These are phyloP conservation scores for Didymella glomerata DNA, from an alignment of 2,329 filamentous ascomycete species.

Conservation along the genomic window DNA sequence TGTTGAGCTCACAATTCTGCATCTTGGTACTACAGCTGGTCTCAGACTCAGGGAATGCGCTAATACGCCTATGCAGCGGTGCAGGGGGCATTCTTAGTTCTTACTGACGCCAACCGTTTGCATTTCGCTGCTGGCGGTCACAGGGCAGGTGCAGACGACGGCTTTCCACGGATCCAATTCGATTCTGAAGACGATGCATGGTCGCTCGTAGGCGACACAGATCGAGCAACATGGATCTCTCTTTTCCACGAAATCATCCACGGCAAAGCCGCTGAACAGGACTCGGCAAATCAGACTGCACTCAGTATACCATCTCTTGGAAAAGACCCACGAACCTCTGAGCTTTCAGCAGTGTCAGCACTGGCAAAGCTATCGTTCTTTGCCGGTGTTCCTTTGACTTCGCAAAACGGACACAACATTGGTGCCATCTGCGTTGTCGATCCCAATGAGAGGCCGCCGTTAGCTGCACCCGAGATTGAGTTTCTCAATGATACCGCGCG, in stretches of 20 bases:
- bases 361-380: slow-evolving; percentile 16
- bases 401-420: slow-evolving; percentile 20
- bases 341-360: not conserved
- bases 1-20: slow-evolving; percentile 5
- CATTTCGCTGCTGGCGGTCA: not conserved
- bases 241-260: slow-evolving; percentile 3
- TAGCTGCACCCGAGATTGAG: slow-evolving; percentile 10
- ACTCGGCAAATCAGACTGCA: not conserved
- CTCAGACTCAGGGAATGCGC: not conserved
- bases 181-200: not conserved
- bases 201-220: not conserved
- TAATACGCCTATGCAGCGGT: not conserved
- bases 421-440: slow-evolving; percentile 25
- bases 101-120: not conserved
- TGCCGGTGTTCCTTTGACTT: slow-evolving; percentile 20
- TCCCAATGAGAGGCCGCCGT: slow-evolving; percentile 1
- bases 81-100: slow-evolving; percentile 1
- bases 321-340: not conserved
- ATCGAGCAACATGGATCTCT: slow-evolving; percentile 1
- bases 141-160: not conserved
- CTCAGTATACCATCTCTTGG: slow-evolving; percentile 3
- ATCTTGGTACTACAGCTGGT: slow-evolving; percentile 1
- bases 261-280: not conserved
- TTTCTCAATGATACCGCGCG: slow-evolving; percentile 13
- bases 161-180: not conserved